These are phyloP conservation scores for Draba incana DNA, from an alignment of 345 rosid species.

Conservation along the genomic window DNA sequence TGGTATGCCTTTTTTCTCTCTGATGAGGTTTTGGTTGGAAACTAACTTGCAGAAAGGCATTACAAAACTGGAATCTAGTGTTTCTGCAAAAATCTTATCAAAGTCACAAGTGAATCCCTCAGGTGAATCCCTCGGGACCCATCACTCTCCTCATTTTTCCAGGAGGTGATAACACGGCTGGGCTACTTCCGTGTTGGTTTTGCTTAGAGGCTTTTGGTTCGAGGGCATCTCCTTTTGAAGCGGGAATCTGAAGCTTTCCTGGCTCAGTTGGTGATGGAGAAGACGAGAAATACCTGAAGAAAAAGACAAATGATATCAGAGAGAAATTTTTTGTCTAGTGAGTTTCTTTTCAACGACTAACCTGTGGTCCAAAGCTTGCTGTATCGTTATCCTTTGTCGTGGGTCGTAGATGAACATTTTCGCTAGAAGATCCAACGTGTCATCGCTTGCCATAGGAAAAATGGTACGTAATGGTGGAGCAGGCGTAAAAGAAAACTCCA, in stretches of 20 bases:
- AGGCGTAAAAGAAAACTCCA: slow-evolving; percentile 50
- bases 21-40: slow-evolving; percentile 10
- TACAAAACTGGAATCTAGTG: slow-evolving; percentile 1
- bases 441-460: slow-evolving; percentile 66
- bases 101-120: slow-evolving; percentile 12
- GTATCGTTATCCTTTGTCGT: slow-evolving; percentile 52
- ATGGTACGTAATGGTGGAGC: slow-evolving; percentile 53
- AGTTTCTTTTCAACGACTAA: slow-evolving; percentile 4
- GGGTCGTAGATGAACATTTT: slow-evolving; percentile 67
- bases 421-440: slow-evolving; percentile 53
- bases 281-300: slow-evolving; percentile 46
- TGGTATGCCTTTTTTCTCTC: neutral
- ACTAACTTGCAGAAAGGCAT: slow-evolving; percentile 17
- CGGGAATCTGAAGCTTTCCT: slow-evolving; percentile 48
- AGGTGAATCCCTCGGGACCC: slow-evolving; percentile 42
- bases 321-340: neutral
- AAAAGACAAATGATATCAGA: neutral
- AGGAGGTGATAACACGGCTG: slow-evolving; percentile 48
- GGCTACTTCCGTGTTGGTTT: slow-evolving; percentile 39
- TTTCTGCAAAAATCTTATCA: slow-evolving; percentile 13
- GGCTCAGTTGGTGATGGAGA: slow-evolving; percentile 51
- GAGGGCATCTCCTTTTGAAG: slow-evolving; percentile 45
- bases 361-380: slow-evolving; percentile 68
- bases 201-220: slow-evolving; percentile 38
- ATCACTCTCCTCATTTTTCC: slow-evolving; percentile 51